Percentiles rank a stretch among this genome's conserved stretches.
These are phyloP conservation scores for Circinella minor DNA, from an alignment of 371 early-diverging fungal genomes.

Conservation along the genomic window DNA sequence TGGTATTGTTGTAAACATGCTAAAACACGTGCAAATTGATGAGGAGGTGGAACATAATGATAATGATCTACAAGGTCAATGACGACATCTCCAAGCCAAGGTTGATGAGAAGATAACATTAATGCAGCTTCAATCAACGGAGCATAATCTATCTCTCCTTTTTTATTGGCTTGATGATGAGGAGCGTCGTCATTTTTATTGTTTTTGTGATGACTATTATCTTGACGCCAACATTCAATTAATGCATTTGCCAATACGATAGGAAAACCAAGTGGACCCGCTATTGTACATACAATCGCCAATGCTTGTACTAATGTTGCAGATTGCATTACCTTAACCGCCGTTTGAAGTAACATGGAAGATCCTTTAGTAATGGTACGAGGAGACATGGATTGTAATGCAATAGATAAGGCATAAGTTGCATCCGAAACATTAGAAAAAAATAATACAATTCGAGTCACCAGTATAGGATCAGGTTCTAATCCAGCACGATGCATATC, in stretches of 20 bases:
- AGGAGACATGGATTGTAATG: slow-evolving; percentile 33
- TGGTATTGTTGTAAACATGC: slow-evolving; percentile 16
- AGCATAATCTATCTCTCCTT: slow-evolving; percentile 12
- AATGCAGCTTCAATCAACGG: slow-evolving; percentile 27
- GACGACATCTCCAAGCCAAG: slow-evolving; percentile 3
- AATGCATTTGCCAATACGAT: neutral
- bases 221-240: slow-evolving; percentile 3
- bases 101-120: slow-evolving; percentile 10
- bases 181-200: neutral
- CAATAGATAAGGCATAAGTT: slow-evolving; percentile 28
- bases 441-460: slow-evolving; percentile 33
- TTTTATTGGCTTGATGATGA: neutral
- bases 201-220: neutral
- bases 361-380: slow-evolving; percentile 24
- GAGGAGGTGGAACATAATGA: neutral
- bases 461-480: slow-evolving; percentile 46
- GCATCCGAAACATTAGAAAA: slow-evolving; percentile 32
- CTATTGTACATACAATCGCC: slow-evolving; percentile 1
- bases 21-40: slow-evolving; percentile 5
- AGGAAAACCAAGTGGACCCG: neutral
- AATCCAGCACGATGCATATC: slow-evolving; percentile 44
- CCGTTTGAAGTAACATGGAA: slow-evolving; percentile 13
- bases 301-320: slow-evolving; percentile 5
- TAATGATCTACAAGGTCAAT: slow-evolving; percentile 7
- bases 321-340: neutral